A percentile compares a stretch with the other conserved stretches of the same genome.
These are phyloP conservation scores for Aureobasidium namibiae DNA, from an alignment of 2,329 filamentous ascomycete genomes.

Conservation along the genomic window DNA sequence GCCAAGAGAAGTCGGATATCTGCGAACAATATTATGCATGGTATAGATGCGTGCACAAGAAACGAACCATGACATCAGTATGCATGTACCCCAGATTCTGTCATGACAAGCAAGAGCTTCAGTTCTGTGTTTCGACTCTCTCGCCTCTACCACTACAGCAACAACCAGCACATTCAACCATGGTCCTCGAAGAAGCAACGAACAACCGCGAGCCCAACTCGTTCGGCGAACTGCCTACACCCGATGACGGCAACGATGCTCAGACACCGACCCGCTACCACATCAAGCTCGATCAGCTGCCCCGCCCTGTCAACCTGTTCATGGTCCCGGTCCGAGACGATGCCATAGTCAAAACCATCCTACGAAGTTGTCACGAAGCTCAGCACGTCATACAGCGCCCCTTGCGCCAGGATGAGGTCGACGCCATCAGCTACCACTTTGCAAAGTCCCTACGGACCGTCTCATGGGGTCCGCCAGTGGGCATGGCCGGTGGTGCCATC, in stretches of 20 bases:
- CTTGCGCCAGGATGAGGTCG: constrained; percentile 33
- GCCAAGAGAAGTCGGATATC: neutral
- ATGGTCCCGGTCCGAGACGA: constrained; percentile 24
- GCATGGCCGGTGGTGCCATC: constrained; percentile 25
- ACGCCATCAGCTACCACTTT: constrained; percentile 34
- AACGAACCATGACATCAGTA: neutral
- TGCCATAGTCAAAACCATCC: constrained; percentile 25
- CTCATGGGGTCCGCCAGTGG: constrained; percentile 31
- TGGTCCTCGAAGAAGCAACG: neutral
- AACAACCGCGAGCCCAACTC: neutral
- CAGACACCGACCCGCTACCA: constrained; percentile 15
- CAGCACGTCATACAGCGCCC: constrained; percentile 28
- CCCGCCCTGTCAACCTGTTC: constrained; percentile 29
- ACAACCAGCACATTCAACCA: neutral
- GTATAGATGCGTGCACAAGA: neutral
- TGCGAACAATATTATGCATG: neutral
- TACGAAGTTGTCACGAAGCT: constrained; percentile 22
- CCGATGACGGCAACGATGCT: neutral
- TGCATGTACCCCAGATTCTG: neutral
- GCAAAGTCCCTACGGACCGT: constrained; percentile 30
- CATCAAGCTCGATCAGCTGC: constrained; percentile 31
- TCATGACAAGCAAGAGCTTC: neutral
- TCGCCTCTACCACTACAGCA: neutral
- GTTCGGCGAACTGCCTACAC: neutral
- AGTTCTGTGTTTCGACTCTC: neutral